phyloP scores from a whole-genome alignment of 1,284 basidiomycete species.

The Marasmius oreades region DNA sequence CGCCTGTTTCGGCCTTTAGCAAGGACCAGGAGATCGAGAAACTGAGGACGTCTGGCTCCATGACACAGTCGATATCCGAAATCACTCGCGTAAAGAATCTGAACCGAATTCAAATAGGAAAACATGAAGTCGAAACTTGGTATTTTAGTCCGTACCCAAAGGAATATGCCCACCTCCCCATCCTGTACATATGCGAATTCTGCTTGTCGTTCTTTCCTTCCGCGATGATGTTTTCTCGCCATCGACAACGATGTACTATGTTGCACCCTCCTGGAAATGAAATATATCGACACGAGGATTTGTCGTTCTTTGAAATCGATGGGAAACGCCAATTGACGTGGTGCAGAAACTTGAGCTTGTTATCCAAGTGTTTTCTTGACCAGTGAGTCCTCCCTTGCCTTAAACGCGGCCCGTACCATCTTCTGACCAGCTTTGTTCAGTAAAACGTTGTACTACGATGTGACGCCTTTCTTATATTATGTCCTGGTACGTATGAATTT shows the following conservation, averaged over 20 bases:
- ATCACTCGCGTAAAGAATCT: slow-evolving; percentile 98
- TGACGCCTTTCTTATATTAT: slow-evolving; percentile 99
- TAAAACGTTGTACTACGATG: slow-evolving; percentile 99
- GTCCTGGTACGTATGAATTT: slow-evolving; percentile 75
- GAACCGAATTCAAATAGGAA: slow-evolving; percentile 94
- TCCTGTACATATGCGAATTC: slow-evolving; percentile 98
- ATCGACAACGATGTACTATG: slow-evolving; percentile 89
- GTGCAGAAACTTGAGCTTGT: slow-evolving; percentile 95
- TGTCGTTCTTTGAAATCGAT: slow-evolving; percentile 98
- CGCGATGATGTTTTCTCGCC: slow-evolving; percentile 84
- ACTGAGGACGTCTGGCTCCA: slow-evolving; percentile 93
- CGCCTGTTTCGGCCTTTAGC: slow-evolving; percentile 64
- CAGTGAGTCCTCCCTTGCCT: slow-evolving; percentile 60
- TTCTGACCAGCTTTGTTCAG: slow-evolving; percentile 39
- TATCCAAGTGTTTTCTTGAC: slow-evolving; percentile 98
- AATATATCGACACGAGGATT: slow-evolving; percentile 95
- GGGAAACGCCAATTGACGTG: slow-evolving; percentile 94
- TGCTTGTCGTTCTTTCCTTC: slow-evolving; percentile 91
- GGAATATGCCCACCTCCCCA: slow-evolving; percentile 94
- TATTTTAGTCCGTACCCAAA: slow-evolving; percentile 99
- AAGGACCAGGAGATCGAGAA: slow-evolving; percentile 99
- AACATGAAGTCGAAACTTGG: slow-evolving; percentile 97
- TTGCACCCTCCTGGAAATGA: slow-evolving; percentile 99
- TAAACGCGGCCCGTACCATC: no score
- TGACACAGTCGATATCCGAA: slow-evolving; percentile 98